Evolutionary conservation across 306 rosid species (phyloP).

Genomic region (Prunus kanzakura): DNA sequence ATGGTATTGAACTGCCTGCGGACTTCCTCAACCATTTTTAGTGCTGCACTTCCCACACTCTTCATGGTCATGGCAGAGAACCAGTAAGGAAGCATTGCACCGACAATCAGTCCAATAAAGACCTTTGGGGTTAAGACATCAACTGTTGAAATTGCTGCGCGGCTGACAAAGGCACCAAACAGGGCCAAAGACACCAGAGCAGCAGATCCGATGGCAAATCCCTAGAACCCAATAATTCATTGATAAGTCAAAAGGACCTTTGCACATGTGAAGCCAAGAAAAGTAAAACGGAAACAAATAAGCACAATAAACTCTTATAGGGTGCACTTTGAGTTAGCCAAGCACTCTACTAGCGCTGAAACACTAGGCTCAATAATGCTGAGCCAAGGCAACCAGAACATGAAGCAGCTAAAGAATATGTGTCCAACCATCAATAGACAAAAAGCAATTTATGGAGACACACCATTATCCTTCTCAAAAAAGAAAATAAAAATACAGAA

Average conservation of each 20-base stretch:
- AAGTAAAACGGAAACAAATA: neutral
- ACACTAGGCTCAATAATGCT: neutral
- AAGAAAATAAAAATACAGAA: neutral
- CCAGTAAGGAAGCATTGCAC: constrained; percentile 92
- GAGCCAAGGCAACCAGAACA: neutral
- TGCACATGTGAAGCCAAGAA: neutral
- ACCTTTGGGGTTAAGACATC: constrained; percentile 88
- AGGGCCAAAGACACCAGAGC: constrained; percentile 74
- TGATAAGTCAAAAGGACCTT: neutral
- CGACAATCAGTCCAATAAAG: constrained; percentile 69
- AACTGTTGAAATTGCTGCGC: constrained; percentile 63
- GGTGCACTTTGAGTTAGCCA: neutral
- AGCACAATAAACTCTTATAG: neutral
- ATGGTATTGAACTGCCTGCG: constrained; percentile 77
- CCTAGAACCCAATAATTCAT: constrained; percentile 33
- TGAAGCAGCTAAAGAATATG: neutral
- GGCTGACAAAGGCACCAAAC: constrained; percentile 75
- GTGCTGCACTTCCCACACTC: constrained; percentile 84
- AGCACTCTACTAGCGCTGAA: neutral
- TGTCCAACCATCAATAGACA: neutral
- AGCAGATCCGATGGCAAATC: constrained; percentile 80
- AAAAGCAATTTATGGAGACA: neutral
- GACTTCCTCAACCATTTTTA: constrained; percentile 91
- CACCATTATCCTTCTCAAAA: no score
- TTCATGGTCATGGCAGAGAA: constrained; percentile 92